A percentile compares a stretch with the other conserved stretches of the same genome.
Evolutionary conservation across 768 basidiomycete species (phyloP).

Genomic region (Tephrocybe sp.): DNA sequence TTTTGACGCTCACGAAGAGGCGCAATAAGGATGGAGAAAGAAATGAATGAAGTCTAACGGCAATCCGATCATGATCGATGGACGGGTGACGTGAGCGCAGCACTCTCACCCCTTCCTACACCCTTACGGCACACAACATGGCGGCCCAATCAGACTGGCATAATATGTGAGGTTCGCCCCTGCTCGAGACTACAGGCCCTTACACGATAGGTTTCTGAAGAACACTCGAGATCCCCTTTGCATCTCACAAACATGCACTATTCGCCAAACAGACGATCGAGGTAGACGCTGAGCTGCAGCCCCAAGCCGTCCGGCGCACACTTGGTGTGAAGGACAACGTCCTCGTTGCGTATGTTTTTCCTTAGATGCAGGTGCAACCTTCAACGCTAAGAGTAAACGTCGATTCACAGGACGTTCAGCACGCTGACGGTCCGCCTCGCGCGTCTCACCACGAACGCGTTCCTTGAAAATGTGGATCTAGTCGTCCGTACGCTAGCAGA

Average conservation of each 20-base stretch:
- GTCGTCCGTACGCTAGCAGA: slow-evolving; percentile 79
- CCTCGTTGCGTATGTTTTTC: slow-evolving; percentile 73
- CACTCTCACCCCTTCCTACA: neutral
- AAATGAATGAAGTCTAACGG: neutral
- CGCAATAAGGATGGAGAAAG: neutral
- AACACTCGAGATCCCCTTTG: slow-evolving; percentile 77
- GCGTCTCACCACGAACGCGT: slow-evolving; percentile 80
- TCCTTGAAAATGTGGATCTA: slow-evolving; percentile 87
- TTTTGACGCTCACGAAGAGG: neutral
- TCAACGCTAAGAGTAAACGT: no score
- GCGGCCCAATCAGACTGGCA: slow-evolving; percentile 42
- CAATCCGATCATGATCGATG: neutral
- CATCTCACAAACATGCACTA: slow-evolving; percentile 67
- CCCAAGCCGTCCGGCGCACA: slow-evolving; percentile 74
- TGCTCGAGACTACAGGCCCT: neutral
- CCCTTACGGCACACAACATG: slow-evolving; percentile 9
- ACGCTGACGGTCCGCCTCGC: slow-evolving; percentile 86
- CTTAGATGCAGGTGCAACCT: no score
- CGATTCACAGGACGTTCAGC: slow-evolving; percentile 57
- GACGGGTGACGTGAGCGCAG: neutral
- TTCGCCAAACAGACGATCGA: slow-evolving; percentile 85
- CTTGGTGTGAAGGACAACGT: slow-evolving; percentile 65
- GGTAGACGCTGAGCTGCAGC: slow-evolving; percentile 85
- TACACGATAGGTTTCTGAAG: slow-evolving; percentile 25
- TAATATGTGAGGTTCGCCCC: slow-evolving; percentile 42